phyloP scores from a whole-genome alignment of 2,329 filamentous ascomycete genomes.

The Davidsoniella australis region DNA sequence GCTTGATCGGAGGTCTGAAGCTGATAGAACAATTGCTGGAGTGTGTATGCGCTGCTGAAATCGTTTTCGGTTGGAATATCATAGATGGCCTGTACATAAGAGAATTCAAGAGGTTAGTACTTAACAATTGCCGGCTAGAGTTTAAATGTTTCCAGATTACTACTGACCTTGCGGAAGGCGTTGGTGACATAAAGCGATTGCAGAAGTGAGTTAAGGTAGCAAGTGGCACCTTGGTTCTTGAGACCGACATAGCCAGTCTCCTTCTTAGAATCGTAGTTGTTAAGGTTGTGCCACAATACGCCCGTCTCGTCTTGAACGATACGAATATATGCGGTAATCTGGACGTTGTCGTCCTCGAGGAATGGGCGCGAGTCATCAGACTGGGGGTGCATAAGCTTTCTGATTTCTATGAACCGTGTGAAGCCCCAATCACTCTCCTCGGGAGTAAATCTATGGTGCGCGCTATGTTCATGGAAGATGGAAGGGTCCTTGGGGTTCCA shows the following conservation, averaged over 20 bases:
- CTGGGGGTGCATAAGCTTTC: slow-evolving; percentile 70
- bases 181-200: slow-evolving; percentile 81
- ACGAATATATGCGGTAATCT: slow-evolving; percentile 68
- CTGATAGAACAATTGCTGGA: slow-evolving; percentile 89
- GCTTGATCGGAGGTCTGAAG: slow-evolving; percentile 72
- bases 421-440: slow-evolving; percentile 98
- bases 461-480: slow-evolving; percentile 61
- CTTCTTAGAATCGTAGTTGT: slow-evolving; percentile 97
- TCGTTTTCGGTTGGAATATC: slow-evolving; percentile 87
- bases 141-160: no score
- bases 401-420: slow-evolving; percentile 82
- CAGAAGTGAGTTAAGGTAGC: slow-evolving; percentile 70
- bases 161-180: slow-evolving; percentile 66
- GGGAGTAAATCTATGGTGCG: slow-evolving; percentile 90
- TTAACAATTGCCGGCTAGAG: slow-evolving; percentile 1
- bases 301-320: slow-evolving; percentile 77
- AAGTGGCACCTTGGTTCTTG: slow-evolving; percentile 90
- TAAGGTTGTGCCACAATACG: slow-evolving; percentile 79
- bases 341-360: slow-evolving; percentile 59
- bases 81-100: slow-evolving; percentile 58
- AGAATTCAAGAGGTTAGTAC: slow-evolving; percentile 6
- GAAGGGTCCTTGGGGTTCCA: slow-evolving; percentile 91
- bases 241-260: slow-evolving; percentile 94
- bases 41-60: slow-evolving; percentile 67
- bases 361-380: slow-evolving; percentile 53